Base-by-base conservation (phyloP, 768 basidiomycete species). In the Neoboletus magnificus region DNA sequence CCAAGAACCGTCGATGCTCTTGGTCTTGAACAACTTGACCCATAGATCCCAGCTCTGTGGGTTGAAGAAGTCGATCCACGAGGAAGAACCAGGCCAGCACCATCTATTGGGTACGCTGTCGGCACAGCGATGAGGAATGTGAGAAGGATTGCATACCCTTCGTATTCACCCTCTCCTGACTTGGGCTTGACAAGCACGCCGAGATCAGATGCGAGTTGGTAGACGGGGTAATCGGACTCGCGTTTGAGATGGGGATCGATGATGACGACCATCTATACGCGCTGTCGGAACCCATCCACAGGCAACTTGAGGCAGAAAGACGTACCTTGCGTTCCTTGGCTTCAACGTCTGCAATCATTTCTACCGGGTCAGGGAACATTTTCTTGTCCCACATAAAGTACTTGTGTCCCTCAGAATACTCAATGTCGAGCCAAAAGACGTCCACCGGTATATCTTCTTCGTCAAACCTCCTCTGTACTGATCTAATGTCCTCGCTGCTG, bases 61-160 rank as follows among this genome's bases (percentile, higher is more conserved):
- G 67, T 98, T 88, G 83, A 98, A 97, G 75, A 92, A 97, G 68
- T 99, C 97, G 37, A 94, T 87, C 96, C 96, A 99, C 7, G 93
- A 89, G 59, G 87, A 90, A 71, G 88, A 93, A 36, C 97, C 97
- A 23, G 91, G 84, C 97, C 97, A 99, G 73, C 97, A 99, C 94
- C 93, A 98, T 42, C 66, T 67, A 41, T 15, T 20, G 48, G 1
- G 16, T n/a, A 25, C 2, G 2, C 32, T 0, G n/a, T 60, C 15
- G 18, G 33, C 8, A 8, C 1, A 5, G 22, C 6, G 27, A 46
- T 2, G 9, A 37, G 16, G 27, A 33, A 22, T 12, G 7, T 42
- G 11, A 5, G 1, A 39, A 39, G 13, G 43, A 12, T 27, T 20
- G 36, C 66, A n/a, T 52, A 68, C 66, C 97, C 97, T 64, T 98